Conservation (phyloP, 179 eudicot species). For the Beta corolliflora region DNA sequence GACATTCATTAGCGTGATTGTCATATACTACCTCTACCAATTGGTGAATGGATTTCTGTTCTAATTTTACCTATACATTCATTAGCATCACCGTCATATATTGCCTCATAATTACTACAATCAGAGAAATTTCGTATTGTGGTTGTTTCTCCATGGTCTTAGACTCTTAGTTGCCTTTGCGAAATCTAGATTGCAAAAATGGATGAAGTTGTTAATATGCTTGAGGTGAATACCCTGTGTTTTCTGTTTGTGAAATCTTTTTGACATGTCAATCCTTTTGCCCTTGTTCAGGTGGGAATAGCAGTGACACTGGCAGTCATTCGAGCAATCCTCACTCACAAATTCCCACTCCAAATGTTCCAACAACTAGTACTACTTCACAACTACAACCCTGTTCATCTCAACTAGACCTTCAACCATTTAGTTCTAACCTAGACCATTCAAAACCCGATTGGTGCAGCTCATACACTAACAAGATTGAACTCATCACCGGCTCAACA, state of each 20-base stretch:
- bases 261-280: background rate
- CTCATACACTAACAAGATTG: slow-evolving; percentile 4
- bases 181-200: background rate
- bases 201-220: background rate
- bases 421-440: background rate
- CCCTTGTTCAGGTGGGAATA: slow-evolving; percentile 21
- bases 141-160: background rate
- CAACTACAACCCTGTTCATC: slow-evolving; percentile 19
- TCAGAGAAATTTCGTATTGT: background rate
- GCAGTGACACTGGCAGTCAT: slow-evolving; percentile 30
- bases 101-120: background rate
- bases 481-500: background rate
- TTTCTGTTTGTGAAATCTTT: background rate
- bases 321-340: slow-evolving; percentile 23
- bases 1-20: no score
- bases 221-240: background rate
- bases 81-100: no score
- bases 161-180: no score
- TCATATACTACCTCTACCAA: no score
- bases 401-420: slow-evolving; percentile 12
- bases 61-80: no score
- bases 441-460: slow-evolving; percentile 2
- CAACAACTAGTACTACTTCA: background rate
- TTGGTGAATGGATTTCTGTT: no score
- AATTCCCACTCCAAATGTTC: slow-evolving; percentile 1